Base-by-base conservation (phyloP, 441 rosid species). In the Jatropha multifida region DNA sequence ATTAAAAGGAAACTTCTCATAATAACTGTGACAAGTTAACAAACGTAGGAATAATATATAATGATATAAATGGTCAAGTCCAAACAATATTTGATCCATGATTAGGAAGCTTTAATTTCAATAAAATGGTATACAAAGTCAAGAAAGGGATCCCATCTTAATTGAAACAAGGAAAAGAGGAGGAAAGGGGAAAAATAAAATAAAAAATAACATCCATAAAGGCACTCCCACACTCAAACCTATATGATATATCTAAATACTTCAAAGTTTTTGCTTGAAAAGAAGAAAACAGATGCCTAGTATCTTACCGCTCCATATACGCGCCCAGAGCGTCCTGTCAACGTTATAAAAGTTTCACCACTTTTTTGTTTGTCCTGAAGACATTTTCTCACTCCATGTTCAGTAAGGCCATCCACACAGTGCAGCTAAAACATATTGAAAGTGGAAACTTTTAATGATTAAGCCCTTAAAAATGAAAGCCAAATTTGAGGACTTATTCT, bases 351-450 rank as follows among this genome's bases (percentile, higher is more conserved):
- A 77, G 84, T 79, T 76, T 83, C 78, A 72, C 78, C 67, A 75
- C 72, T 72, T 65, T 78, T 86, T 81, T 81, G 89, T 79, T 84
- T 84, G 73, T 76, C 85, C 81, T 83, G 86, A 69, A 90, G 84
- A 65, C 84, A 87, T 75, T 77, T 82, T 79, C 85, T 85, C 54
- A 93, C 90, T 72, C 86, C 86, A 77, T 84, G 78, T 79, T 81
- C 82, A 71, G 90, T 88, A 69, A 95, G 88, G 62, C 97, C 98
- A 83, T 93, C 98, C 77, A 95, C 90, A 68, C 87, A 85, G 83
- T 91, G 98, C 83, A 95, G 84, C 98, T 94, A 84, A 76, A 64
- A 48, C 12, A 77, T 65, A 76, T 72, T 65, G 55, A 80, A 68
- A 69, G 17, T 8, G 54, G 38, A 66, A 72, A 23, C 14, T 15